Evolutionary conservation across 192 early-diverging fungal species (phyloP), one percentile per base, ranked within the genome.

Genomic region (Mortierella claussenii): DNA sequence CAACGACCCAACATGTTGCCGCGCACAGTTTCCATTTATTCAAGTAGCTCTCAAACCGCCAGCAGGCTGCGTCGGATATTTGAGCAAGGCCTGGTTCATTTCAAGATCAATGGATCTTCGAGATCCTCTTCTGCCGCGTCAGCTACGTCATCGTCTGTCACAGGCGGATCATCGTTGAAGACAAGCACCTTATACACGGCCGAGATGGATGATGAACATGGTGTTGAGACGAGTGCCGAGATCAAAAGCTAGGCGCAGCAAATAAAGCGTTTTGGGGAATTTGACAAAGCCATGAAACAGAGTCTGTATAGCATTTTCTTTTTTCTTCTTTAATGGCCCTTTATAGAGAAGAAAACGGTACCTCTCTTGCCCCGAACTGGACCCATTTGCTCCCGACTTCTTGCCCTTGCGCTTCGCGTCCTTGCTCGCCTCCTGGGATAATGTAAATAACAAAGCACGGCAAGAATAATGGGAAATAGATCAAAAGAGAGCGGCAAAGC

Each of bases 11-110:
- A 9, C 15, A 66, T 47, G 45, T 59, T 76, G 64, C 73, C 73
- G 9, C 58, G 64, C 7, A 76, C 73, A 0, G 73, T 76, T 12
- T 76, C 73, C 2, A 76, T 76, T 27, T 76, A 76, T 50, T 76
- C 73, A 4, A 76, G 73, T 45, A 67, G 64, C 27, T 76, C 73
- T 1, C 73, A 76, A 17, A 76, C 73, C 4, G 73, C 73, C 28
- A 76, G 23, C 40, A 40, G 57, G 21, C 59, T 76, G 5, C 59
- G 65, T 21, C 48, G 59, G 27, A 66, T 76, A 10, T 62, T 76
- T 55, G 73, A 76, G 40, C 73, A 76, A 36, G 73, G 73, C 0
- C 52, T 76, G 7, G 53, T 49, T 2, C 73, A 76, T 23, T 62
- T 76, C 15, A 76, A 76, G 27, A 3, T 47, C 2, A 48, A 23